These are phyloP conservation scores for Podila minutissima DNA, from an alignment of 192 early-diverging fungal genomes.

Conservation along the genomic window DNA sequence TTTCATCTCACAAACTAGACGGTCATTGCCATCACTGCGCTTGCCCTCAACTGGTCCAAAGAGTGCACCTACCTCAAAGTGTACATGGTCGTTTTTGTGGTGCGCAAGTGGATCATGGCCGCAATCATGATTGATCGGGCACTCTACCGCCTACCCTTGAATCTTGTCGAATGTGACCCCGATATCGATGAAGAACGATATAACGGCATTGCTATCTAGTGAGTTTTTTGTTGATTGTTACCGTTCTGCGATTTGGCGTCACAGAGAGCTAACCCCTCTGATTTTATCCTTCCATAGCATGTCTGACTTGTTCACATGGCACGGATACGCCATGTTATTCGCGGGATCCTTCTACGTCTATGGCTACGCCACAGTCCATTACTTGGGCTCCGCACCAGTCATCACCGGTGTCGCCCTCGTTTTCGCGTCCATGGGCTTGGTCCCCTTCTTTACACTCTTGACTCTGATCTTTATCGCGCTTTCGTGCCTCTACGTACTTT, in stretches of 20 bases:
- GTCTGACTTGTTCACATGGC: constrained; percentile 40
- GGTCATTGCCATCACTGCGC: constrained; percentile 8
- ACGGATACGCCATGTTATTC: constrained; percentile 40
- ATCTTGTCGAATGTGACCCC: constrained; percentile 24
- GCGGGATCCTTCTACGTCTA: constrained; percentile 35
- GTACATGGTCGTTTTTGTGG: constrained; percentile 27
- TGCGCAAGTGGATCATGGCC: constrained; percentile 32
- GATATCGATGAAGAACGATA: constrained; percentile 50
- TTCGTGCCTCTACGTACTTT: constrained; percentile 15
- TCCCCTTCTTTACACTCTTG: constrained; percentile 34
- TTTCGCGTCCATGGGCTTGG: constrained; percentile 37
- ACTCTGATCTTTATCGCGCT: constrained; percentile 11
- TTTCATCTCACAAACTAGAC: constrained; percentile 9
- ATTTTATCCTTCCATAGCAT: constrained; percentile 9
- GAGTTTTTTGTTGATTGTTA: constrained; percentile 7
- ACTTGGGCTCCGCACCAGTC: constrained; percentile 7
- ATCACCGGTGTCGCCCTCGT: constrained; percentile 30
- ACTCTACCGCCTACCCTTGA: constrained; percentile 31
- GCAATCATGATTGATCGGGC: constrained; percentile 34
- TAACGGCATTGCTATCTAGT: constrained; percentile 44
- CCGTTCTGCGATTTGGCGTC: neutral
- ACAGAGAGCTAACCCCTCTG: neutral
- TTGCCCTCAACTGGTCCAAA: constrained; percentile 16
- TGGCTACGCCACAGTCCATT: constrained; percentile 9
- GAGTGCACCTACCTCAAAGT: constrained; percentile 37